Conservation (phyloP, 208 protist genomes). For the Wallacemonas collosoma region DNA sequence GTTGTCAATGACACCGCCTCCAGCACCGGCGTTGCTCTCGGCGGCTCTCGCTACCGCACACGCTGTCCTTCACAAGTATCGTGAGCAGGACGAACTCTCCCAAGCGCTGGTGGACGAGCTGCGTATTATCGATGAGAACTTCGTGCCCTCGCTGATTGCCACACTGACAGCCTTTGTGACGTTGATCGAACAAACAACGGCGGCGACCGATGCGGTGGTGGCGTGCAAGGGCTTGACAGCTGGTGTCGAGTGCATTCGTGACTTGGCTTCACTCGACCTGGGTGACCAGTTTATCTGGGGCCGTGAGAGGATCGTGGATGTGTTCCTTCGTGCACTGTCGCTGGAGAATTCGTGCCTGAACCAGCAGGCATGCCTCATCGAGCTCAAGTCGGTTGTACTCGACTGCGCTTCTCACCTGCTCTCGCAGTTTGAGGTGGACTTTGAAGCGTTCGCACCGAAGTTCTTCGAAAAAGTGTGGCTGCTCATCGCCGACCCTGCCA, state of each 20-base stretch:
- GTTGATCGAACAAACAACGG: constrained; percentile 17
- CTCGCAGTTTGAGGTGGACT: constrained; percentile 94
- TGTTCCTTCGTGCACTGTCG: constrained; percentile 60
- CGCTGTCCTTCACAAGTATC: constrained; percentile 92
- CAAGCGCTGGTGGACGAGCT: constrained; percentile 64
- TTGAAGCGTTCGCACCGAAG: constrained; percentile 76
- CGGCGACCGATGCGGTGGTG: constrained; percentile 22
- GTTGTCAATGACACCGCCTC: not conserved
- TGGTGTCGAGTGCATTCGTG: constrained; percentile 77
- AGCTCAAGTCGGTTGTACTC: constrained; percentile 85
- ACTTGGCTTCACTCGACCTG: constrained; percentile 92
- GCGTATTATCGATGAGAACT: constrained; percentile 57
- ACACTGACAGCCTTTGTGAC: constrained; percentile 28
- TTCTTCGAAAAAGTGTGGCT: constrained; percentile 92
- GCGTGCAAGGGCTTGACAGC: constrained; percentile 53
- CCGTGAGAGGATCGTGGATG: constrained; percentile 65
- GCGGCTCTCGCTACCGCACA: constrained; percentile 85
- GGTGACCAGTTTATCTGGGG: constrained; percentile 94
- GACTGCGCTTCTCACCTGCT: constrained; percentile 92
- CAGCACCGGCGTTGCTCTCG: constrained; percentile 26
- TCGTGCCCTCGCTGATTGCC: constrained; percentile 38
- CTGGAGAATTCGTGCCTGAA: constrained; percentile 39
- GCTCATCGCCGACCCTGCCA: constrained; percentile 72
- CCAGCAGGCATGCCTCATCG: constrained; percentile 37
- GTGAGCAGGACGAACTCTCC: constrained; percentile 53